Evolutionary conservation across 108 stramenopile genomes (phyloP).

Genomic region (Aurantiochytrium sp.): DNA sequence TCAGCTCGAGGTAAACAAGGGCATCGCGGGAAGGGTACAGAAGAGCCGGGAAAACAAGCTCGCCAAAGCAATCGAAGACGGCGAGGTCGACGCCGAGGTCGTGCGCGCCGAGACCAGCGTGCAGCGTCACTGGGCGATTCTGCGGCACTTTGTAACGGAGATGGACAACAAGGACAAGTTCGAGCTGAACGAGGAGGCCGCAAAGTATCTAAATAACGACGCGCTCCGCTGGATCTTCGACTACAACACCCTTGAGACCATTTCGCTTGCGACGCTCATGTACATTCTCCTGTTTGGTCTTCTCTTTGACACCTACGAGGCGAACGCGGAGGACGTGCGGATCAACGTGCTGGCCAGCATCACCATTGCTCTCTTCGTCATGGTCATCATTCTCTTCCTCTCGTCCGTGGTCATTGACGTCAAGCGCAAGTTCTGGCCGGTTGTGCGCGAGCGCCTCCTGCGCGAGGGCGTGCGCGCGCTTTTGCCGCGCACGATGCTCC

Average conservation of each 20-base stretch:
- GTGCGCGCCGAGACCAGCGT: background rate
- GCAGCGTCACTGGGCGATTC: background rate
- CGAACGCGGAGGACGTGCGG: background rate
- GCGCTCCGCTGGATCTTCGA: background rate
- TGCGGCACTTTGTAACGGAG: background rate
- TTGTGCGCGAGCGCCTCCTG: background rate
- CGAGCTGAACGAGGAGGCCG: slow-evolving; percentile 1
- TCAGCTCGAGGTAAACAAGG: background rate
- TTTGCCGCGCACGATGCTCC: background rate
- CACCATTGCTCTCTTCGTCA: background rate
- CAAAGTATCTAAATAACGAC: background rate
- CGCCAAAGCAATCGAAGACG: background rate
- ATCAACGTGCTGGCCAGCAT: background rate
- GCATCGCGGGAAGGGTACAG: background rate
- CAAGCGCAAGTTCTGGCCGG: slow-evolving; percentile 18
- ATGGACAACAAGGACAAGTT: slow-evolving; percentile 2
- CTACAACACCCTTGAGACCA: background rate
- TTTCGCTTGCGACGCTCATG: background rate
- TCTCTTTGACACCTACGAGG: background rate
- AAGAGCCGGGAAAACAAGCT: background rate
- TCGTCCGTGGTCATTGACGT: slow-evolving; percentile 10
- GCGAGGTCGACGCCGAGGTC: background rate
- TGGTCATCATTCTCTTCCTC: background rate
- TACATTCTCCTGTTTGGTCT: slow-evolving; percentile 3
- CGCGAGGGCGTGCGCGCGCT: background rate